Percentiles rank a stretch among this genome's conserved stretches.
These are phyloP conservation scores for Picochlorum sp. DNA, from an alignment of 139 green algal genomes.

Conservation along the genomic window DNA sequence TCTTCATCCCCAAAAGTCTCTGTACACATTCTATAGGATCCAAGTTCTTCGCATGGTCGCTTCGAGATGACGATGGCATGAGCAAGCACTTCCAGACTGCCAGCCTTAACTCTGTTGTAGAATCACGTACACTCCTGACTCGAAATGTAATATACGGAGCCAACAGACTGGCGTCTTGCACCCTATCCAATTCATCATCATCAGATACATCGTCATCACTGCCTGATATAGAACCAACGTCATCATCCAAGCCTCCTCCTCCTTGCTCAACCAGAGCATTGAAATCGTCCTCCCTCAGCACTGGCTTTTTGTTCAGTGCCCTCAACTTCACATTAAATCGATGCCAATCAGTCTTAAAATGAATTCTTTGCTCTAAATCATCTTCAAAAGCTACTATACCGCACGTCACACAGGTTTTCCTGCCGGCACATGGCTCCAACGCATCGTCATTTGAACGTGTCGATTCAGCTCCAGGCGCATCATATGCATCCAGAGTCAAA, in stretches of 20 bases:
- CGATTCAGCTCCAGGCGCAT: too few species aligned
- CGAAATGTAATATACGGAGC: neutral
- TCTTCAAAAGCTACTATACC: constrained; percentile 54
- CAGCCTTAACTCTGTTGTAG: constrained; percentile 33
- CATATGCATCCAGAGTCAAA: too few species aligned
- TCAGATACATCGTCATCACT: constrained; percentile 12
- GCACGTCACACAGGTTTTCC: constrained; percentile 54
- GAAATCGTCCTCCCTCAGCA: constrained; percentile 4
- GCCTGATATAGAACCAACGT: constrained; percentile 35
- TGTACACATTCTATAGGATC: constrained; percentile 17
- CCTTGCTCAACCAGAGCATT: constrained; percentile 1
- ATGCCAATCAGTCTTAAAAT: constrained; percentile 90
- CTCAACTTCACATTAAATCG: constrained; percentile 69
- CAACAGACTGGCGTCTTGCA: neutral
- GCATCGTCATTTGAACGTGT: too few species aligned
- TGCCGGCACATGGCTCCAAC: too few species aligned
- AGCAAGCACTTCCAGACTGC: constrained; percentile 64
- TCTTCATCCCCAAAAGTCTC: constrained; percentile 34
- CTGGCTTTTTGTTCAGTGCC: constrained; percentile 31
- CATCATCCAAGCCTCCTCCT: constrained; percentile 29
- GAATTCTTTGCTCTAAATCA: constrained; percentile 56
- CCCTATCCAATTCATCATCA: neutral
- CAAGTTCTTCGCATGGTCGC: too few species aligned
- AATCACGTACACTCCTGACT: constrained; percentile 7
- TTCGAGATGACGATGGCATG: constrained; percentile 6